phyloP scores from a whole-genome alignment of 177 flowering plant species.

The Tripterygium wilfordii region DNA sequence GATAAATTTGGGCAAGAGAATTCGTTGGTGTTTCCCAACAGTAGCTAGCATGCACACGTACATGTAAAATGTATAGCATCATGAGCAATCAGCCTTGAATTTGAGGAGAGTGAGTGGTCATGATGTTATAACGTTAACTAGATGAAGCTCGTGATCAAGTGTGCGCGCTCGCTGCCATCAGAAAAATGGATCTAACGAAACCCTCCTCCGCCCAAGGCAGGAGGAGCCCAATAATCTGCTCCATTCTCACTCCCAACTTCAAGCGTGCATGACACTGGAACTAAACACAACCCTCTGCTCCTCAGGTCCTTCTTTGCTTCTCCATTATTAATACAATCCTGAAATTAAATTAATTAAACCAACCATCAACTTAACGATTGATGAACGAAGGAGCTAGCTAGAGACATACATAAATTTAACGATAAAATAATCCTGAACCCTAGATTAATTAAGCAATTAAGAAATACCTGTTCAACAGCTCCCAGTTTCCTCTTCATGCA shows the following conservation, averaged over 20 bases:
- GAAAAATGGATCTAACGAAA: slow-evolving; percentile 27
- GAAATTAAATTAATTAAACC: too few relatives aligned
- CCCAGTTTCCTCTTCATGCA: slow-evolving; percentile 60
- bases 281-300: slow-evolving; percentile 89
- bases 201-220: slow-evolving; percentile 36
- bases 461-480: slow-evolving; percentile 36
- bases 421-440: too few relatives aligned
- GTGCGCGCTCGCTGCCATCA: neutral
- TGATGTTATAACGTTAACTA: slow-evolving; percentile 74
- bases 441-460: neutral
- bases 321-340: slow-evolving; percentile 42
- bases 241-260: slow-evolving; percentile 86
- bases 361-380: too few relatives aligned
- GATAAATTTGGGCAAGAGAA: too few relatives aligned
- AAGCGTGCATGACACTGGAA: slow-evolving; percentile 77
- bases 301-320: slow-evolving; percentile 61
- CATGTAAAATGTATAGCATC: slow-evolving; percentile 64
- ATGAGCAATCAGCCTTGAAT: slow-evolving; percentile 93
- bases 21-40: too few relatives aligned
- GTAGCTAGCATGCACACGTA: slow-evolving; percentile 2
- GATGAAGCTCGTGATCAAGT: slow-evolving; percentile 11
- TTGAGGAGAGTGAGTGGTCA: slow-evolving; percentile 89
- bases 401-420: too few relatives aligned
- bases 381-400: too few relatives aligned
- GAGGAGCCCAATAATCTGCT: slow-evolving; percentile 93